phyloP scores from a whole-genome alignment of 345 rosid species.

The Litchi chinensis region DNA sequence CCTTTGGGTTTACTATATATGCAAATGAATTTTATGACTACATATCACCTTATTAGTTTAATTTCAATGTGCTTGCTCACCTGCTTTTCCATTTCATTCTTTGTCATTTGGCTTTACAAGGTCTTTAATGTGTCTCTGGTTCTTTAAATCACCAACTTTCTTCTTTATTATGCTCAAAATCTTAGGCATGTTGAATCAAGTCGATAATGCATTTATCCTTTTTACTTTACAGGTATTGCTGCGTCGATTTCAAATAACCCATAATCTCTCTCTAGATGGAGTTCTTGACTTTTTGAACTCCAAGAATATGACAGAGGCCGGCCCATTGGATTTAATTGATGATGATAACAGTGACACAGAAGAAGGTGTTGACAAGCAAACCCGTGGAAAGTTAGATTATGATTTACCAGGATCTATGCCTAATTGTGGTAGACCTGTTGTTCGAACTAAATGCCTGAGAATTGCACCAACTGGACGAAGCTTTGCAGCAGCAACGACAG shows the following conservation, averaged over 20 bases:
- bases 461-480: constrained; percentile 94
- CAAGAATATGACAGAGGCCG: constrained; percentile 94
- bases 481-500: constrained; percentile 95
- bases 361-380: constrained; percentile 80
- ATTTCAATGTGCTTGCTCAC: not conserved
- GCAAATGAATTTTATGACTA: not conserved
- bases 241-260: constrained; percentile 83
- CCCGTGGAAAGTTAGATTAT: constrained; percentile 72
- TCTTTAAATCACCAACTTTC: not conserved
- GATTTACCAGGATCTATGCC: constrained; percentile 90
- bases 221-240: constrained; percentile 63
- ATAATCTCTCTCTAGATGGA: constrained; percentile 86
- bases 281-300: constrained; percentile 94
- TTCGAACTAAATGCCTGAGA: constrained; percentile 80
- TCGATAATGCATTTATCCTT: constrained; percentile 2
- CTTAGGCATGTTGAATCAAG: not conserved
- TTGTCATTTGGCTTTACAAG: not conserved
- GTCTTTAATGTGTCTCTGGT: not conserved
- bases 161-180: not conserved
- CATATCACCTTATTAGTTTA: not conserved
- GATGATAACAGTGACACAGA: constrained; percentile 80
- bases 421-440: constrained; percentile 75
- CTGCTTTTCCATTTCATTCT: not conserved
- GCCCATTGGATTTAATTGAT: constrained; percentile 90
- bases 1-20: not conserved